Percentiles rank a stretch among this genome's conserved stretches.
Evolutionary conservation across 208 protist species (phyloP).

Genomic region (Vickermania ingenoplastis): DNA sequence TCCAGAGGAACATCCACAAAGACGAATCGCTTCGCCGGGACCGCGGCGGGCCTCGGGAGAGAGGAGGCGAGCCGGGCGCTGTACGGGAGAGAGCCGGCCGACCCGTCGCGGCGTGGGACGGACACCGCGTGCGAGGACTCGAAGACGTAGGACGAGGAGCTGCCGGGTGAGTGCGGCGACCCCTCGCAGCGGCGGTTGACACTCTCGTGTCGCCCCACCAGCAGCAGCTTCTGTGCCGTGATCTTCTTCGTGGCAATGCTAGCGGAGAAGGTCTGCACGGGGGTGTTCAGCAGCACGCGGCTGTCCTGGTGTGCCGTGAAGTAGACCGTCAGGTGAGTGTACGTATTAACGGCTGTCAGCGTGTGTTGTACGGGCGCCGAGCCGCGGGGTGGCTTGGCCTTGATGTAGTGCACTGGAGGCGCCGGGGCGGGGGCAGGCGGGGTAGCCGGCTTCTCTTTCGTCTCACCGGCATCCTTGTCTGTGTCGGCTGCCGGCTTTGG

Average conservation of each 20-base stretch:
- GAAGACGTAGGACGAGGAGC: not conserved
- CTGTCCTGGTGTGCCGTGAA: conserved; percentile 61
- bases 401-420: conserved; percentile 6
- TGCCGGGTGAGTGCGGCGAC: not conserved
- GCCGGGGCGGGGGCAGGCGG: conserved; percentile 26
- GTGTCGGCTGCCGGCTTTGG: conserved; percentile 3
- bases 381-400: conserved; percentile 10
- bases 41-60: not conserved
- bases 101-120: not conserved
- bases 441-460: conserved; percentile 2
- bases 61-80: not conserved
- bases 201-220: conserved; percentile 37
- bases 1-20: conserved; percentile 13
- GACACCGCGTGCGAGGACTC: not conserved
- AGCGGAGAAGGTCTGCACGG: conserved; percentile 54
- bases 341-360: conserved; percentile 59
- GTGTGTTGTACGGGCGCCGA: conserved; percentile 55
- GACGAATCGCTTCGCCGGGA: not conserved
- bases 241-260: conserved; percentile 61
- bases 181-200: conserved; percentile 5
- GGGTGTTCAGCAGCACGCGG: conserved; percentile 32
- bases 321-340: conserved; percentile 72
- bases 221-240: conserved; percentile 57
- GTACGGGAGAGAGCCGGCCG: not conserved
- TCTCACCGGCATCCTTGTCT: not conserved